A percentile compares a stretch with the other conserved stretches of the same genome.
These are phyloP conservation scores for Urtica urens DNA, from an alignment of 306 rosid species.

Conservation along the genomic window DNA sequence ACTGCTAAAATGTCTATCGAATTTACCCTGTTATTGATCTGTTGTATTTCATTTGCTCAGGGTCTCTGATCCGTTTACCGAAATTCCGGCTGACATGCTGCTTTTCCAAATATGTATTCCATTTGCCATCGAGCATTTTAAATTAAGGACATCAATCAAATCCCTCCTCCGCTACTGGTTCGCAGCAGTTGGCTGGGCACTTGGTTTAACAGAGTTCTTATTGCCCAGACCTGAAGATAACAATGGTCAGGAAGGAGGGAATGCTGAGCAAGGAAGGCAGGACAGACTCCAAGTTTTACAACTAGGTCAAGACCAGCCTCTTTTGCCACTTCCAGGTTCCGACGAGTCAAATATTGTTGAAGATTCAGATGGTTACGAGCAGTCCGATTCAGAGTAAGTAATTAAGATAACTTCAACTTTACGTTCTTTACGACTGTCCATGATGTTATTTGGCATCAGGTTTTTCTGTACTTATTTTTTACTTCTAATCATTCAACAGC, in stretches of 20 bases:
- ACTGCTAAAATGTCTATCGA: neutral
- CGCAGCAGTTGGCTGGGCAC: conserved; percentile 96
- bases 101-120: conserved; percentile 97
- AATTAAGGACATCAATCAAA: conserved; percentile 85
- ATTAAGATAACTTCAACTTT: neutral
- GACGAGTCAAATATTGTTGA: conserved; percentile 41
- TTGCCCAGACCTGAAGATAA: conserved; percentile 80
- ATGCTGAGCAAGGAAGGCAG: conserved; percentile 80
- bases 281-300: conserved; percentile 65
- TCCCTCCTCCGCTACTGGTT: conserved; percentile 87
- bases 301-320: conserved; percentile 54
- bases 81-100: conserved; percentile 98
- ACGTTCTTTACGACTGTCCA: too few species aligned
- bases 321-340: conserved; percentile 38
- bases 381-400: conserved; percentile 94
- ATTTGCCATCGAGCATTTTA: conserved; percentile 95
- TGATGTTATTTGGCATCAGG: neutral
- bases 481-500: conserved; percentile 17
- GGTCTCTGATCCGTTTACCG: conserved; percentile 97
- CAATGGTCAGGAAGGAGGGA: conserved; percentile 68
- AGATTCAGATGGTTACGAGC: conserved; percentile 74
- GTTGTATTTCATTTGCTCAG: conserved; percentile 36
- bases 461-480: conserved; percentile 10
- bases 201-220: conserved; percentile 79
- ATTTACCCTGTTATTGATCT: conserved; percentile 12